phyloP scores from a whole-genome alignment of 1,284 basidiomycete species.

The Heterobasidion parviporum region DNA sequence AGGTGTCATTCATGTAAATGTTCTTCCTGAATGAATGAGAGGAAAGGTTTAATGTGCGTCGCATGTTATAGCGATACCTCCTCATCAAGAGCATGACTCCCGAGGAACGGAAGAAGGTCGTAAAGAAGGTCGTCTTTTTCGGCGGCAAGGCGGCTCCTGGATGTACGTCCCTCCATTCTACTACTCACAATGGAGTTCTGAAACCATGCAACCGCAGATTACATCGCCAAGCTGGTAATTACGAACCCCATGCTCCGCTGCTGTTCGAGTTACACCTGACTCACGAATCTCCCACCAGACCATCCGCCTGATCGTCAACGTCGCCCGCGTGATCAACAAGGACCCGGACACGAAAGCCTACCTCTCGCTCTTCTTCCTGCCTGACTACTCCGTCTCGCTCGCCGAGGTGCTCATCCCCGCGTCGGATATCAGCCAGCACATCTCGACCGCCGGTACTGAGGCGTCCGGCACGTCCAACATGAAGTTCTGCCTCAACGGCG shows the following conservation, averaged over 20 bases:
- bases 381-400: conserved; percentile 84
- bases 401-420: conserved; percentile 90
- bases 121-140: conserved; percentile 81
- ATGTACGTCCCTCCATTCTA: conserved; percentile 37
- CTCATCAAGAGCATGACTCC: conserved; percentile 71
- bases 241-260: not conserved
- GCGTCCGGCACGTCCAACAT: conserved; percentile 87
- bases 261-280: conserved; percentile 3
- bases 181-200: not conserved
- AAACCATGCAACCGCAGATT: conserved; percentile 33
- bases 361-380: conserved; percentile 79
- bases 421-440: conserved; percentile 87
- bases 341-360: conserved; percentile 83
- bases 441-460: conserved; percentile 91
- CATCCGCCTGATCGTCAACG: conserved; percentile 89
- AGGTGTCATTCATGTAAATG: conserved; percentile 73
- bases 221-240: conserved; percentile 69
- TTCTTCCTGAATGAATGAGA: not conserved
- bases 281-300: conserved; percentile 35
- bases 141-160: conserved; percentile 84
- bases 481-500: conserved; percentile 89
- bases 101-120: conserved; percentile 72
- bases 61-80: conserved; percentile 61
- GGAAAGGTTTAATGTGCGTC: conserved; percentile 4
- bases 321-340: conserved; percentile 75